phyloP scores from a whole-genome alignment of 2,329 filamentous ascomycete species.

The Spiromastix sp. region DNA sequence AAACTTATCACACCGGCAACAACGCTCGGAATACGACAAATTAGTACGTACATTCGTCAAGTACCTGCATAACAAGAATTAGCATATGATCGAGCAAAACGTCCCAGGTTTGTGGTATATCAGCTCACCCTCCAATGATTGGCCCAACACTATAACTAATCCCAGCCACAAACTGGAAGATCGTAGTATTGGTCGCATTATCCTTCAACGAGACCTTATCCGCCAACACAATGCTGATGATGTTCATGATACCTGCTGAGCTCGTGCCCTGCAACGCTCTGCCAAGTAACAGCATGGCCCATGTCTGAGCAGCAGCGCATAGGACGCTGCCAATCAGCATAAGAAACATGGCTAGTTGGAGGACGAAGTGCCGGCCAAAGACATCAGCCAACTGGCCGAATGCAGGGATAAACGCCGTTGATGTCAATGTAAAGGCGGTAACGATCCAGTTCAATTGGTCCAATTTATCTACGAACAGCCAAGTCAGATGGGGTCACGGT shows the following conservation, averaged over 20 bases:
- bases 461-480: slow-evolving; percentile 32
- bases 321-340: slow-evolving; percentile 53
- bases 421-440: slow-evolving; percentile 57
- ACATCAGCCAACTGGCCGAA: slow-evolving; percentile 57
- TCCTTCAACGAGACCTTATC: slow-evolving; percentile 53
- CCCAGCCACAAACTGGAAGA: slow-evolving; percentile 51
- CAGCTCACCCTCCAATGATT: slow-evolving; percentile 43
- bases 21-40: background rate
- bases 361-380: slow-evolving; percentile 50
- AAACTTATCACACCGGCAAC: slow-evolving; percentile 23
- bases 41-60: slow-evolving; percentile 19
- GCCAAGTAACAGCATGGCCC: slow-evolving; percentile 51
- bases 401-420: slow-evolving; percentile 56
- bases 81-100: slow-evolving; percentile 4
- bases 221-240: slow-evolving; percentile 53
- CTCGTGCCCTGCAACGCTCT: slow-evolving; percentile 53
- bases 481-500: slow-evolving; percentile 2
- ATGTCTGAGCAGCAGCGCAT: slow-evolving; percentile 48
- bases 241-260: slow-evolving; percentile 51
- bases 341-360: slow-evolving; percentile 47
- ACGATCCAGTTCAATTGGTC: slow-evolving; percentile 60
- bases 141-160: slow-evolving; percentile 52
- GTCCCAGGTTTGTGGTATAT: background rate
- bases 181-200: slow-evolving; percentile 51
- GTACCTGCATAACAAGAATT: slow-evolving; percentile 14